Evolutionary conservation across 306 rosid species (phyloP).

Genomic region (Vigna trinervia): DNA sequence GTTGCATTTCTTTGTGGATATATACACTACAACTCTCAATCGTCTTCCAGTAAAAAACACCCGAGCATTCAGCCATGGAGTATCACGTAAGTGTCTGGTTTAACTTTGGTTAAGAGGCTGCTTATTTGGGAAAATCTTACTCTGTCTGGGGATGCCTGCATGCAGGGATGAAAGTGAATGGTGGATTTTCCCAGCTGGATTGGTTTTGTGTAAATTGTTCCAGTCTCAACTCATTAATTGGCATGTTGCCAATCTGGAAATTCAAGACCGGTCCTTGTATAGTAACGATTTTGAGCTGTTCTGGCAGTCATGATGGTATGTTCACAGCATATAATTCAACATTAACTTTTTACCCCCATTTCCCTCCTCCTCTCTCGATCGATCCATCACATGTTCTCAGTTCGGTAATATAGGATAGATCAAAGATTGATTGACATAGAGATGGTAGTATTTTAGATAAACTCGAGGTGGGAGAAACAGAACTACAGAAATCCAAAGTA

Average conservation of each 20-base stretch:
- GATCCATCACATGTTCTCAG: constrained; percentile 46
- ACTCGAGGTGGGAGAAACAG: constrained; percentile 50
- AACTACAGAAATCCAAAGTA: constrained; percentile 45
- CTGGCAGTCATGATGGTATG: constrained; percentile 89
- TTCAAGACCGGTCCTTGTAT: constrained; percentile 99
- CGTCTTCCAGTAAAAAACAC: constrained; percentile 63
- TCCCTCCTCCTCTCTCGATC: constrained; percentile 38
- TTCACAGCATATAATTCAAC: constrained; percentile 53
- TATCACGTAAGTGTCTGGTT: constrained; percentile 74
- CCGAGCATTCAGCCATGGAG: constrained; percentile 85
- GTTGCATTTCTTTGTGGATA: constrained; percentile 95
- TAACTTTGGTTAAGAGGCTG: constrained; percentile 8
- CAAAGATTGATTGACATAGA: constrained; percentile 73
- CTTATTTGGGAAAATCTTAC: constrained; percentile 26
- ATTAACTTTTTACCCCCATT: constrained; percentile 44
- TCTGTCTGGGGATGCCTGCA: constrained; percentile 65
- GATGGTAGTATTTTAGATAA: constrained; percentile 49
- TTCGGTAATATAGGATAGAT: constrained; percentile 56
- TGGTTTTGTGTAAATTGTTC: constrained; percentile 86
- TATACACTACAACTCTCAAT: constrained; percentile 72
- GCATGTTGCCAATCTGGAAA: constrained; percentile 98
- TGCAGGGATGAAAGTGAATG: constrained; percentile 98
- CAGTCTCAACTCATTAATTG: constrained; percentile 93
- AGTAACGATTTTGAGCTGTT: constrained; percentile 91
- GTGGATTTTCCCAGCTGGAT: constrained; percentile 91